Percentiles rank a stretch among this genome's conserved stretches.
These are phyloP conservation scores for Guyanaporus albipodus DNA, from an alignment of 768 basidiomycete species.

Conservation along the genomic window DNA sequence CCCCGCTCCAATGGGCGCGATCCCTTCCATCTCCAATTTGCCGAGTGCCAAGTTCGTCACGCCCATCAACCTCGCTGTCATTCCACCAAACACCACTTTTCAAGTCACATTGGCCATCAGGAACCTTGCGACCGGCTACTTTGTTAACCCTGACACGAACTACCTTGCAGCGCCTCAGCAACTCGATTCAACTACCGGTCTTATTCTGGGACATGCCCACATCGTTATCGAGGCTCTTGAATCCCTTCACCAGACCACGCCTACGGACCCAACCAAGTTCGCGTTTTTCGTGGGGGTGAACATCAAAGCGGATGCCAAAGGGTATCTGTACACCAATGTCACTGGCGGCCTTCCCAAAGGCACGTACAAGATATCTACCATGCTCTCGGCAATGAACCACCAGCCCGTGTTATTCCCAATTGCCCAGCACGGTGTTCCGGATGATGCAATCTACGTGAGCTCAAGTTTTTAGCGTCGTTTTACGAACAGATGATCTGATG, in stretches of 20 bases:
- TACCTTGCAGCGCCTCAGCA: constrained; percentile 57
- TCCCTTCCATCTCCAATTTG: constrained; percentile 46
- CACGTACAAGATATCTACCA: constrained; percentile 42
- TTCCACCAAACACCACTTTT: constrained; percentile 48
- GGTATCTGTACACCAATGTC: constrained; percentile 45
- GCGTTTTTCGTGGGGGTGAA: constrained; percentile 60
- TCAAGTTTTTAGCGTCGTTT: background rate
- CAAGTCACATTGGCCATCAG: constrained; percentile 47
- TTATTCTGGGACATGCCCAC: constrained; percentile 60
- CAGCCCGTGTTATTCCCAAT: constrained; percentile 36
- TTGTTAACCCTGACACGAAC: constrained; percentile 50
- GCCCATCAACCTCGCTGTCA: constrained; percentile 42
- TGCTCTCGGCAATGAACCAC: constrained; percentile 47
- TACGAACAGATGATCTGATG: constrained; percentile 1
- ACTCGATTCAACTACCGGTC: constrained; percentile 40
- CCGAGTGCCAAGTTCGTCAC: constrained; percentile 51
- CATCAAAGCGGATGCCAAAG: constrained; percentile 37
- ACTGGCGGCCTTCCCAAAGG: constrained; percentile 53
- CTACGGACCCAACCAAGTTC: constrained; percentile 48
- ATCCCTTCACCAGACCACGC: constrained; percentile 44
- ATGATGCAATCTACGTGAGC: constrained; percentile 40
- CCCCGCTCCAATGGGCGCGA: constrained; percentile 56
- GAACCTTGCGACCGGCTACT: constrained; percentile 49
- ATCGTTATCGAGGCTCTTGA: constrained; percentile 53
- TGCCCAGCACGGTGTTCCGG: constrained; percentile 39